phyloP scores from a whole-genome alignment of 345 rosid genomes.

The Litchi chinensis region DNA sequence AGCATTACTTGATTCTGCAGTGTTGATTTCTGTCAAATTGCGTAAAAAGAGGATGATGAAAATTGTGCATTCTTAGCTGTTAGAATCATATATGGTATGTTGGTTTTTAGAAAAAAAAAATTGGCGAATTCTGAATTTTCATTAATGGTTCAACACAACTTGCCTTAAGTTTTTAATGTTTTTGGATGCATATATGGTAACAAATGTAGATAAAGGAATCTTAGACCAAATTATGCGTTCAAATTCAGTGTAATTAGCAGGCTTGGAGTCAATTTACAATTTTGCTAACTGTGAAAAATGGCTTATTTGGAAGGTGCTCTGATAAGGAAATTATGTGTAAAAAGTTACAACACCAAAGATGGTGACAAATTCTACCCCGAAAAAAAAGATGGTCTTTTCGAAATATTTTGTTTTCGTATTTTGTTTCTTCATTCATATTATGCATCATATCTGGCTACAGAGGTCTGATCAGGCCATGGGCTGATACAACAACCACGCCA shows the following conservation, averaged over 20 bases:
- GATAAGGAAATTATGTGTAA: neutral
- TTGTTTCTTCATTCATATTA: too few relatives aligned
- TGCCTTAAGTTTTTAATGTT: neutral
- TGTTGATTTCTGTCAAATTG: too few relatives aligned
- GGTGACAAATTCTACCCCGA: neutral
- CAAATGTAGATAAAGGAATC: neutral
- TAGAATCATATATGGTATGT: neutral
- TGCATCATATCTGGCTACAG: neutral
- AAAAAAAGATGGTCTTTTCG: too few relatives aligned
- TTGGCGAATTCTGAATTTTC: neutral
- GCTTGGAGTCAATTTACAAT: conserved; percentile 1
- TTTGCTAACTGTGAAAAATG: conserved; percentile 22
- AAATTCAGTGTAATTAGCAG: neutral
- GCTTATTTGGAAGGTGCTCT: conserved; percentile 13
- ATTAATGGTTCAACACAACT: neutral
- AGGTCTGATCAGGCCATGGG: neutral
- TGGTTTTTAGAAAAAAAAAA: too few relatives aligned
- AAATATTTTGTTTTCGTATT: too few relatives aligned
- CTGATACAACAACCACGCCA: neutral
- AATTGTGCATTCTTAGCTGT: neutral
- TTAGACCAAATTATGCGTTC: neutral
- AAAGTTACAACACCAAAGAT: neutral
- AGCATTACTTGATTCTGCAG: neutral
- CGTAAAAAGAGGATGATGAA: neutral
- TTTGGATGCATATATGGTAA: neutral